Base-by-base conservation (phyloP, 2,329 filamentous ascomycete species). In the Taxawa tesnikishii region DNA sequence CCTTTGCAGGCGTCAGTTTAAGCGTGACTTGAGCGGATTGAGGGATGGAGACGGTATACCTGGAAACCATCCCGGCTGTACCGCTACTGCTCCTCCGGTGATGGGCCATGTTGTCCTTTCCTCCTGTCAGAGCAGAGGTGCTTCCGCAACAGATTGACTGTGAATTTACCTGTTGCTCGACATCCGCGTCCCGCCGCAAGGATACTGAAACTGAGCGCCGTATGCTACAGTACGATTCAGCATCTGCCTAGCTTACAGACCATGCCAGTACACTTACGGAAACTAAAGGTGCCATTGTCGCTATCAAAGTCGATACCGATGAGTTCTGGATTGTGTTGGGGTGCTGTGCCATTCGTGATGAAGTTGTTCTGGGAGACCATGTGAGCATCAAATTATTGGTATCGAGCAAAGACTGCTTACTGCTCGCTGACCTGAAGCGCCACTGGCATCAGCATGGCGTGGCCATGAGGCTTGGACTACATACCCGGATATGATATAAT, bases 1-100 rank as follows among this genome's bases (percentile, higher is more conserved):
- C 88, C 30, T 32, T n/a, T n/a, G n/a, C n/a, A n/a, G n/a, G n/a
- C n/a, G n/a, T n/a, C n/a, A 10, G 12, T 8, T 15, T 12, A 16
- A 8, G 14, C 17, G 5, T 5, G 9, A 7, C 5, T 23, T 23
- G 19, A 7, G 7, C 7, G 19, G 19, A 15, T 7, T 31, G 6
- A 21, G 17, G 5, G 14, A 6, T 15, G 14, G 7, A 23, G n/a
- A 23, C 19, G 7, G 7, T 15, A 26, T 7, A 26, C 30, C 90
- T 37, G 78, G 76, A 65, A 94, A 94, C 90, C 88, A 96, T 49
- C 88, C 90, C 0, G 90, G 90, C 53, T 96, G 87, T 48, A 94
- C 70, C 30, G 83, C 72, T 39, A 98, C 51, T n/a, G 85, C 84
- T 40, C 88, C 90, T 45, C 90, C 88, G 16, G 62, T 73, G 29